phyloP scores from a whole-genome alignment of 2,329 filamentous ascomycete species.

The Xylariaceae sp. region DNA sequence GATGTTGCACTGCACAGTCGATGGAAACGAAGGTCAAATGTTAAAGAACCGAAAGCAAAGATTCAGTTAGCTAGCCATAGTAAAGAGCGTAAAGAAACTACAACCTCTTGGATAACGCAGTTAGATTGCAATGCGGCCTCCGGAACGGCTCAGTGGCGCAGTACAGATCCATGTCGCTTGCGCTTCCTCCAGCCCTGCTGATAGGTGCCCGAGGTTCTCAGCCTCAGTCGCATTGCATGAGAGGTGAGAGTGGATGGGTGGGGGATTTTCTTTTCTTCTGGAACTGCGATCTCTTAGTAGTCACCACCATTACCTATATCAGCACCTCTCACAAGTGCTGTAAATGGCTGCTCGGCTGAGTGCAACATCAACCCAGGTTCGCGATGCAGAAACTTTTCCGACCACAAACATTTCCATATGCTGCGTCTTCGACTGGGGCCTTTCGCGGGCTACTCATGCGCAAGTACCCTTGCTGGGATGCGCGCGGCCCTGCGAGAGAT shows the following conservation, averaged over 20 bases:
- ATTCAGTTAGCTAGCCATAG: too few species aligned
- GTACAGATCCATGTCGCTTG: background rate
- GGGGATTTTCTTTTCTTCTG: background rate
- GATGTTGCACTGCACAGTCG: background rate
- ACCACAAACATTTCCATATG: slow-evolving; percentile 21
- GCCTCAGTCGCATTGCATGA: too few species aligned
- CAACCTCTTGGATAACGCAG: too few species aligned
- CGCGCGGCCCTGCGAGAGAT: slow-evolving; percentile 13
- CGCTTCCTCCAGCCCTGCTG: too few species aligned
- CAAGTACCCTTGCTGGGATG: slow-evolving; percentile 26
- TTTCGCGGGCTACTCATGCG: slow-evolving; percentile 20
- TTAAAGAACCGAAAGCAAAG: too few species aligned
- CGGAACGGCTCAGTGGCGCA: slow-evolving; percentile 9
- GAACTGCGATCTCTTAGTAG: background rate
- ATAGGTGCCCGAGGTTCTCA: too few species aligned
- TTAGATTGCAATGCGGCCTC: background rate
- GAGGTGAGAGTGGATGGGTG: slow-evolving; percentile 2
- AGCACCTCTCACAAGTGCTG: background rate
- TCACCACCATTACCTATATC: background rate
- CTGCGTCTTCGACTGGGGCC: slow-evolving; percentile 17
- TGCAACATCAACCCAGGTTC: background rate
- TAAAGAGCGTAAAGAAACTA: too few species aligned
- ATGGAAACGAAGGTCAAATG: background rate
- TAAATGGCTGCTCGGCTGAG: background rate
- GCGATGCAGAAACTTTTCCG: slow-evolving; percentile 16